Conservation (phyloP, 2,329 filamentous ascomycete species). For the Verticillium zaregamsianum region DNA sequence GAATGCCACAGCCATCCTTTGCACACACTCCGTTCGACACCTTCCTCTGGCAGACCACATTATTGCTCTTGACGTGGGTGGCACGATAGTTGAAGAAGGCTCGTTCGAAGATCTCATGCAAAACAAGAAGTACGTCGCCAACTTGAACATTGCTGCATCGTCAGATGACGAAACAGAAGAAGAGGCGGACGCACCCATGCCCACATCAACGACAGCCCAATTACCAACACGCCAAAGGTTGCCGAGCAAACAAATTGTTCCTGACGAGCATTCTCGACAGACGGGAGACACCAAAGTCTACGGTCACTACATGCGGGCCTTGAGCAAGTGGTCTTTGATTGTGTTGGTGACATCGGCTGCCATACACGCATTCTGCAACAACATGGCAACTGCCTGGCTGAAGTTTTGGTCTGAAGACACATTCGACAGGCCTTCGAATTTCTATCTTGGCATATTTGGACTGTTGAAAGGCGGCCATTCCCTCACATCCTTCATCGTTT, state of each 20-base stretch:
- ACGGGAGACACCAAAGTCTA: constrained; percentile 17
- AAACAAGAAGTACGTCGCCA: constrained; percentile 25
- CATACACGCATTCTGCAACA: constrained; percentile 12
- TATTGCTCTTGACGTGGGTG: constrained; percentile 37
- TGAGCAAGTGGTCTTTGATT: constrained; percentile 2
- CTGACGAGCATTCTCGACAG: constrained; percentile 11
- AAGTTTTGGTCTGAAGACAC: constrained; percentile 24
- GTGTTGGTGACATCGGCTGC: constrained; percentile 4
- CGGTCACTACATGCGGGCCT: constrained; percentile 16
- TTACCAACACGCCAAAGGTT: not conserved
- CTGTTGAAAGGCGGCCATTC: constrained; percentile 8
- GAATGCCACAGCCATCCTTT: constrained; percentile 8
- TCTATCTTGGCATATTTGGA: constrained; percentile 16
- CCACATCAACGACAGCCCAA: not conserved
- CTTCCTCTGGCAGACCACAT: constrained; percentile 38
- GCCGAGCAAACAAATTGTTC: not conserved
- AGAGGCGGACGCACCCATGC: not conserved
- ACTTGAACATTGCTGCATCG: constrained; percentile 19
- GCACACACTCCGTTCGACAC: constrained; percentile 26
- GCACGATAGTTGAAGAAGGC: constrained; percentile 36
- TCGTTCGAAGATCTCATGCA: constrained; percentile 27
- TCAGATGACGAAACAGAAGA: constrained; percentile 10
- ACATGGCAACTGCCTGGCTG: constrained; percentile 23
- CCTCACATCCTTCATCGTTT: constrained; percentile 3
- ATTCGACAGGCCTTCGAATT: constrained; percentile 8